Evolutionary conservation across 345 rosid genomes (phyloP).

Genomic region (Eucalyptus leucophloia): DNA sequence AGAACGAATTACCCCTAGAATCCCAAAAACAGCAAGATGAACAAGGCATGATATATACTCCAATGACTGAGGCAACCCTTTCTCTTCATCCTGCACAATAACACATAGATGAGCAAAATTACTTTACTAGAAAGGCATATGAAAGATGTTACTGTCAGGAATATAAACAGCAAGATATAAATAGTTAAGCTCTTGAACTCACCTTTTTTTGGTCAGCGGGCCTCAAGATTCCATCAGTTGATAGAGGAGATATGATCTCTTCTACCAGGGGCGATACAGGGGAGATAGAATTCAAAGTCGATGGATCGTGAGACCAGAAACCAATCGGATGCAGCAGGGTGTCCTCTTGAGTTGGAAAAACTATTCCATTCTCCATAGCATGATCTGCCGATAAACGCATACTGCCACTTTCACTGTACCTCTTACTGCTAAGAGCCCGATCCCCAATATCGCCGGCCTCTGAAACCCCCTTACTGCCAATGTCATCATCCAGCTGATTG

Average conservation of each 20-base stretch:
- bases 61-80: conserved; percentile 24
- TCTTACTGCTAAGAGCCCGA: conserved; percentile 44
- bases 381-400: conserved; percentile 2
- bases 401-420: conserved; percentile 29
- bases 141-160: not conserved
- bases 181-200: not conserved
- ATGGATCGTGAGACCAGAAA: conserved; percentile 5
- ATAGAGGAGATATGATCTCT: conserved; percentile 30
- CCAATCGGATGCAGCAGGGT: conserved; percentile 3
- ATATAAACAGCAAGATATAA: not conserved
- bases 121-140: not conserved
- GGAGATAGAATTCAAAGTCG: conserved; percentile 5
- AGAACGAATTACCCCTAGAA: conserved; percentile 48
- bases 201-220: conserved; percentile 17
- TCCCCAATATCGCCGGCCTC: conserved; percentile 91
- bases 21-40: conserved; percentile 66
- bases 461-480: conserved; percentile 50
- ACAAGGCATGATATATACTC: conserved; percentile 39
- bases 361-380: conserved; percentile 21
- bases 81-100: conserved; percentile 17
- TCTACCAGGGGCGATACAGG: conserved; percentile 18
- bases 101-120: not conserved
- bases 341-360: conserved; percentile 6
- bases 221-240: conserved; percentile 20
- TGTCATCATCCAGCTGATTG: conserved; percentile 21